Conservation (phyloP, 768 basidiomycete genomes). For the Brasilioporus rufonigricans region DNA sequence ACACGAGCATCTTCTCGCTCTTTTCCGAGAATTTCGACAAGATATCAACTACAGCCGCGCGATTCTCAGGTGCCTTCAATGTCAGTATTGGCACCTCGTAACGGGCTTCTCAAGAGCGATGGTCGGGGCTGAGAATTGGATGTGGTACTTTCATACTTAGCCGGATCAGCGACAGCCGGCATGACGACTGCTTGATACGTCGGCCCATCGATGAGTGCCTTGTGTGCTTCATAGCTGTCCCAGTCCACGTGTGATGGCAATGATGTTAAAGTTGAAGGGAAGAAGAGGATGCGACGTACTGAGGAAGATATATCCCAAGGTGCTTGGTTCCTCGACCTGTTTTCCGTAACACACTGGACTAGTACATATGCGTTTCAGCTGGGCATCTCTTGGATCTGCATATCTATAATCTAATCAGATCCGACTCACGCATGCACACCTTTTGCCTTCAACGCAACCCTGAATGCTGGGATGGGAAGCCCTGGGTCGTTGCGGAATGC, state of each 20-base stretch:
- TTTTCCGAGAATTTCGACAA: slow-evolving; percentile 13
- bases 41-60: slow-evolving; percentile 7
- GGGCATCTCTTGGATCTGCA: background rate
- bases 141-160: slow-evolving; percentile 15
- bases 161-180: background rate
- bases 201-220: slow-evolving; percentile 4
- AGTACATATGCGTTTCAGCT: background rate
- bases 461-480: background rate
- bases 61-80: slow-evolving; percentile 24
- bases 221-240: slow-evolving; percentile 25
- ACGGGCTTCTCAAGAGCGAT: slow-evolving; percentile 20
- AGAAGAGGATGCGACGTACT: slow-evolving; percentile 6
- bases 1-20: slow-evolving; percentile 14
- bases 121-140: slow-evolving; percentile 17
- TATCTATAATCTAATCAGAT: background rate
- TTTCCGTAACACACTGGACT: slow-evolving; percentile 21
- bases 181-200: slow-evolving; percentile 3
- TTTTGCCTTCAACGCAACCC: slow-evolving; percentile 5
- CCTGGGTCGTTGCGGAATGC: slow-evolving; percentile 2
- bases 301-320: slow-evolving; percentile 13
- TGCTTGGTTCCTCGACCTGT: slow-evolving; percentile 17
- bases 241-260: slow-evolving; percentile 18
- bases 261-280: background rate
- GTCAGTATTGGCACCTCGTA: slow-evolving; percentile 19
- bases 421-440: slow-evolving; percentile 15